Base-by-base conservation (phyloP, 176 grass and related monocot species). In the Oryza glaberrima region DNA sequence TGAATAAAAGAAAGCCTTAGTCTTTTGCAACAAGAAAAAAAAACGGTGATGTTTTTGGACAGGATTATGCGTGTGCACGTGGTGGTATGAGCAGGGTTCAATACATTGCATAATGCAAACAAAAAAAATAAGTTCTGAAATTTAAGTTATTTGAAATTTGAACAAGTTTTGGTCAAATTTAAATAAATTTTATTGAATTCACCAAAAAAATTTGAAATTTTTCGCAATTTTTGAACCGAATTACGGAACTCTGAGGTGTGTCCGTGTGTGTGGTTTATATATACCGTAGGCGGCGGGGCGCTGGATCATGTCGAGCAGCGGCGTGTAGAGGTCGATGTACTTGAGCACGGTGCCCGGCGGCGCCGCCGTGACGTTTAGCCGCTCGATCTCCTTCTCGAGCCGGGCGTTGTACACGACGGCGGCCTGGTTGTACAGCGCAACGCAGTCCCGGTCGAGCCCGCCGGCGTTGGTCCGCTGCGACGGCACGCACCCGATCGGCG, bases 401-500 rank as follows among this genome's bases (percentile, higher is more conserved):
- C 77, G 84, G 20, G 92, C 70, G 85, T 98, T 98, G 86, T 54
- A 88, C 65, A 88, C 60, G 40, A 82, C 32, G 67, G 92, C 38
- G 10, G 91, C 92, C 81, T 98, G 82, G 88, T 98, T 98, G 74
- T 98, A 98, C 3, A 81, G 86, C 14, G 86, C 0, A 10, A 94
- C 95, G 35, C 92, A 93, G 22, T 80, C 78, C 92, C 92, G 72
- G 28, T 90, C 91, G 20, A 91, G 46, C 25, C 95, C 95, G 45
- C 95, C 92, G 22, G 90, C 92, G 52, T 80, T 63, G 49, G 90
- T 95, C 82, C 92, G 90, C 86, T 98, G 95, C 66, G 95, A 98
- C 34, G 95, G 95, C 73, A 98, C 13, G 80, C 92, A 98, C 72
- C 95, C 95, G 67, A 98, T 79, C 2, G 95, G 95, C 20, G 95